Conservation (phyloP, 208 protist genomes). For the Leishmania arabica region DNA sequence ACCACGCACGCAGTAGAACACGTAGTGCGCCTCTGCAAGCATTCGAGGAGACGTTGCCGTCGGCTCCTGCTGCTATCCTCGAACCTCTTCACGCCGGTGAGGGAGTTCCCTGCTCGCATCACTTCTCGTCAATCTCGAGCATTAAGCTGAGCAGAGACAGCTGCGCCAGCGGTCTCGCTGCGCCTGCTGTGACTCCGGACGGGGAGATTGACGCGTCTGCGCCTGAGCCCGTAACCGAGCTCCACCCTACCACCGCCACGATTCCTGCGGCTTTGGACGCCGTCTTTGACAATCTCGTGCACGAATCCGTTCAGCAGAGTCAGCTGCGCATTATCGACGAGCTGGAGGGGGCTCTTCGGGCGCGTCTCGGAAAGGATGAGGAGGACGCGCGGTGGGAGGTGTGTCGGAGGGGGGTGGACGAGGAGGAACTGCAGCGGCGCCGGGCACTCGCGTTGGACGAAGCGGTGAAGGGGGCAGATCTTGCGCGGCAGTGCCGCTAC, state of each 20-base stretch:
- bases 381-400: not conserved
- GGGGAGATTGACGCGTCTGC: not conserved
- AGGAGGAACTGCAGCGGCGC: not conserved
- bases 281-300: not conserved
- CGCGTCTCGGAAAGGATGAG: not conserved
- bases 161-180: not conserved
- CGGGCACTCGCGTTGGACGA: not conserved
- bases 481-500: not conserved
- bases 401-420: not conserved
- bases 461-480: not conserved
- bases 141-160: not conserved
- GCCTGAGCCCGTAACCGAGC: not conserved
- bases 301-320: slow-evolving; percentile 1
- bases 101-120: not conserved
- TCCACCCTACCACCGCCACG: not conserved
- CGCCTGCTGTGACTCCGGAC: not conserved
- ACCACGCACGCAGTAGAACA: not conserved
- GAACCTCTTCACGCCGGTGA: not conserved
- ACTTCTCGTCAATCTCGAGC: not conserved
- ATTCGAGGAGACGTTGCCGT: not conserved
- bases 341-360: slow-evolving; percentile 9
- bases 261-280: not conserved
- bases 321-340: slow-evolving; percentile 11
- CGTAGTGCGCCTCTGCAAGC: not conserved
- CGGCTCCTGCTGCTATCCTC: not conserved